Percentiles rank a stretch among this genome's conserved stretches.
Evolutionary conservation across 164 flowering plant genomes (phyloP).

Genomic region (Sedum album): DNA sequence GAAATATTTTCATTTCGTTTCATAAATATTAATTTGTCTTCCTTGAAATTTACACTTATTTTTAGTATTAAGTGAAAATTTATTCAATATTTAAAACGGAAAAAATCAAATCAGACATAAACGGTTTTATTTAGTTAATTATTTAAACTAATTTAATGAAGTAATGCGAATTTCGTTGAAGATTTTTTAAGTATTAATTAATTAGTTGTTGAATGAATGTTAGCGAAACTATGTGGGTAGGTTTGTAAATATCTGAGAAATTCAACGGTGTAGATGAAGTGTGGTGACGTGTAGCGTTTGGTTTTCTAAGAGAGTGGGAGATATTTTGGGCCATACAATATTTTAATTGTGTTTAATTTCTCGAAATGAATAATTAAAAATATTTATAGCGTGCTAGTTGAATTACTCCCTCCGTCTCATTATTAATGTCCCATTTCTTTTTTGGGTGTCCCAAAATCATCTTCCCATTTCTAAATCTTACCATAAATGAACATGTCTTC

Average conservation of each 20-base stretch:
- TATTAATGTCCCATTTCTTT: too few relatives aligned
- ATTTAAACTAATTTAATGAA: not conserved
- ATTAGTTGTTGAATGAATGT: not conserved
- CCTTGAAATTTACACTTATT: too few relatives aligned
- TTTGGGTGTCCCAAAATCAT: too few relatives aligned
- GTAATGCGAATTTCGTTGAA: not conserved
- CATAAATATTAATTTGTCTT: too few relatives aligned
- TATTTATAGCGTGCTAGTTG: not conserved
- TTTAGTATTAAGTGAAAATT: too few relatives aligned
- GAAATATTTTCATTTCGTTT: too few relatives aligned
- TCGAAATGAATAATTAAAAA: not conserved
- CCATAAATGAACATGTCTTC: too few relatives aligned
- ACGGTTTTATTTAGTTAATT: not conserved
- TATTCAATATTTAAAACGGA: not conserved
- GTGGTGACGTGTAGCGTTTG: constrained; percentile 1
- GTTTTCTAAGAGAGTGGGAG: not conserved
- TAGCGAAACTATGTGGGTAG: not conserved
- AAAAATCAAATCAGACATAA: not conserved
- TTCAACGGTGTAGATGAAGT: not conserved
- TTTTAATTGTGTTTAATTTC: not conserved
- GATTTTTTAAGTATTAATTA: not conserved
- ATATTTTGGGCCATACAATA: not conserved
- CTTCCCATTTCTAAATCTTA: too few relatives aligned
- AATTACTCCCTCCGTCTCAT: too few relatives aligned
- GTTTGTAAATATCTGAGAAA: not conserved